Conservation (phyloP, 2,329 filamentous ascomycete species). For the Neonectria neomacrospora region DNA sequence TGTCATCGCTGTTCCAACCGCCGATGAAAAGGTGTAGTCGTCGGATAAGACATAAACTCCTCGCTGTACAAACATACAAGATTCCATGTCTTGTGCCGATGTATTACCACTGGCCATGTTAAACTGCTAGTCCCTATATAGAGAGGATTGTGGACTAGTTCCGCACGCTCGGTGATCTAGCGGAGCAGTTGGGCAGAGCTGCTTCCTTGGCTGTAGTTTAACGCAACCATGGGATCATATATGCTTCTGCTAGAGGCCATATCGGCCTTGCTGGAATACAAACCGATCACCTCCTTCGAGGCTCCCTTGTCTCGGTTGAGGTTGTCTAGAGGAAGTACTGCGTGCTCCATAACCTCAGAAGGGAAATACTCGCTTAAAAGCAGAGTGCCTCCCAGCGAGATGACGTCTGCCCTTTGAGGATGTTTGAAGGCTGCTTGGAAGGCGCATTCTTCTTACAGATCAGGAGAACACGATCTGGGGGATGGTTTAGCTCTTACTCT, state of each 20-base stretch:
- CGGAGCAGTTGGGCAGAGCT: slow-evolving; percentile 76
- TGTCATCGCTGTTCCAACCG: slow-evolving; percentile 72
- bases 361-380: slow-evolving; percentile 13
- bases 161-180: slow-evolving; percentile 79
- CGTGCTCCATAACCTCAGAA: slow-evolving; percentile 1
- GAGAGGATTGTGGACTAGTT: slow-evolving; percentile 77
- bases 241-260: not conserved
- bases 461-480: slow-evolving; percentile 1
- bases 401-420: slow-evolving; percentile 1
- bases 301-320: not conserved
- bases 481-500: not conserved
- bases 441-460: not conserved
- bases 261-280: slow-evolving; percentile 2
- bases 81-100: slow-evolving; percentile 71
- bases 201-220: slow-evolving; percentile 78
- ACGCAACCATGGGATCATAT: slow-evolving; percentile 54
- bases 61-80: slow-evolving; percentile 68
- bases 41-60: slow-evolving; percentile 76
- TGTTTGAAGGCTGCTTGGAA: slow-evolving; percentile 10
- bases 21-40: slow-evolving; percentile 59
- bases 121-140: slow-evolving; percentile 77
- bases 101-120: slow-evolving; percentile 75
- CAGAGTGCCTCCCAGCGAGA: slow-evolving; percentile 5
- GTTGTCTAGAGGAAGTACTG: not conserved
- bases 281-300: not conserved